Percentiles rank a stretch among this genome's conserved stretches.
phyloP scores from a whole-genome alignment of 2,329 filamentous ascomycete genomes.

The Penicillium oxalicum region DNA sequence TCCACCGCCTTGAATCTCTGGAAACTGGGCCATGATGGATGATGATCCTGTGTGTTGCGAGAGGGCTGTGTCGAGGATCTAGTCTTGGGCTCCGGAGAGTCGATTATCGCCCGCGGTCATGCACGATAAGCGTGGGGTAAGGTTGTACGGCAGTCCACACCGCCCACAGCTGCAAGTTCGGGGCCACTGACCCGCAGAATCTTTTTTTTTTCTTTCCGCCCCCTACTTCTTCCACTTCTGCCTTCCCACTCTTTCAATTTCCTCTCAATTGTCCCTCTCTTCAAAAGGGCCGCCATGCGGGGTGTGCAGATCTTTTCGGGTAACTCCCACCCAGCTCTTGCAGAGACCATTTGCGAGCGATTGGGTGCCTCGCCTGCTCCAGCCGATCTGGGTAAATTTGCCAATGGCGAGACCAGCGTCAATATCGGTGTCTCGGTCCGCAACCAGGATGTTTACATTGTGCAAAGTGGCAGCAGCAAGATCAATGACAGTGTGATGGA shows the following conservation, averaged over 20 bases:
- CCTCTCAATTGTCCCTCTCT: neutral
- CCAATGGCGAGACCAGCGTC: slow-evolving; percentile 65
- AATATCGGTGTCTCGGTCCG: slow-evolving; percentile 68
- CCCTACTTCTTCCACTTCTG: slow-evolving; percentile 16
- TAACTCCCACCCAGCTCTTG: slow-evolving; percentile 58
- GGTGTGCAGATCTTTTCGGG: slow-evolving; percentile 63
- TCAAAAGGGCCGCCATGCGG: slow-evolving; percentile 45
- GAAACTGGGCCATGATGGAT: slow-evolving; percentile 54
- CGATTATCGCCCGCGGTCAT: neutral
- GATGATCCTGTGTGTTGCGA: neutral
- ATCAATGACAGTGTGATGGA: slow-evolving; percentile 99
- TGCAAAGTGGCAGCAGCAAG: slow-evolving; percentile 90
- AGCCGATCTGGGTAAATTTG: slow-evolving; percentile 60
- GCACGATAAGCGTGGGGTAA: slow-evolving; percentile 9
- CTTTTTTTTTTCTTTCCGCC: slow-evolving; percentile 9
- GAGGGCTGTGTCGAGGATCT: neutral
- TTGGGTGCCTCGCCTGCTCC: slow-evolving; percentile 56
- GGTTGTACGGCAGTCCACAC: slow-evolving; percentile 13
- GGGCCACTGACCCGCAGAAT: slow-evolving; percentile 1
- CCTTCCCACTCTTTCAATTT: slow-evolving; percentile 12
- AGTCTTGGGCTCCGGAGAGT: slow-evolving; percentile 4
- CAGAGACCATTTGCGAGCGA: slow-evolving; percentile 61
- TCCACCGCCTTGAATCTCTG: slow-evolving; percentile 79
- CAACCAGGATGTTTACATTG: slow-evolving; percentile 97
- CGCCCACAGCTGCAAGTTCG: slow-evolving; percentile 10